These are phyloP conservation scores for Hymenoscyphus albidus DNA, from an alignment of 2,329 filamentous ascomycete genomes.

Conservation along the genomic window DNA sequence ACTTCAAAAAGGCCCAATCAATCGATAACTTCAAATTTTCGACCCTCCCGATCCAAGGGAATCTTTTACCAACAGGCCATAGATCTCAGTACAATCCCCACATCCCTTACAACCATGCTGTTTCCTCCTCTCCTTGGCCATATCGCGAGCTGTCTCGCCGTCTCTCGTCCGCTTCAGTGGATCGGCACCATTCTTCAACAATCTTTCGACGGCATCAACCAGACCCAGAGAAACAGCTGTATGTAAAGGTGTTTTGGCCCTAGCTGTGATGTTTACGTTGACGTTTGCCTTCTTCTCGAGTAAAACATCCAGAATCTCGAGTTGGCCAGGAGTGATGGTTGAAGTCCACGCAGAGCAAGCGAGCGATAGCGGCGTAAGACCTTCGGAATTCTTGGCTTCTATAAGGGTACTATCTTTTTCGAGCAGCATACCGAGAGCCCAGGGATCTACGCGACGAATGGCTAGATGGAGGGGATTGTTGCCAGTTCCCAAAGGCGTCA, in stretches of 20 bases:
- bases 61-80: background rate
- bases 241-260: constrained; percentile 10
- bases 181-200: constrained; percentile 10
- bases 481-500: constrained; percentile 11
- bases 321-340: constrained; percentile 13
- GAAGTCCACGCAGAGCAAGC: constrained; percentile 1
- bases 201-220: constrained; percentile 14
- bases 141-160: constrained; percentile 8
- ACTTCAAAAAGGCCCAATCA: too few species aligned
- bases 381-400: constrained; percentile 12
- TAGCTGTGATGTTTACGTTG: constrained; percentile 7
- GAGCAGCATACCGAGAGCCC: constrained; percentile 16
- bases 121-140: constrained; percentile 6
- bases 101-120: constrained; percentile 4
- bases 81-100: constrained; percentile 5
- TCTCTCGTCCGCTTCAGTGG: constrained; percentile 1
- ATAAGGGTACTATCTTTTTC: constrained; percentile 10
- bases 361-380: constrained; percentile 10
- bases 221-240: constrained; percentile 9
- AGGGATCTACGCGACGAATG: constrained; percentile 14
- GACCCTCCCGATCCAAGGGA: too few species aligned
- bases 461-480: constrained; percentile 19
- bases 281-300: constrained; percentile 15
- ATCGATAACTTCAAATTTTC: background rate
- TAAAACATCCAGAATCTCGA: constrained; percentile 15